These are phyloP conservation scores for Sporothrix globosa DNA, from an alignment of 2,329 filamentous ascomycete species.

Conservation along the genomic window DNA sequence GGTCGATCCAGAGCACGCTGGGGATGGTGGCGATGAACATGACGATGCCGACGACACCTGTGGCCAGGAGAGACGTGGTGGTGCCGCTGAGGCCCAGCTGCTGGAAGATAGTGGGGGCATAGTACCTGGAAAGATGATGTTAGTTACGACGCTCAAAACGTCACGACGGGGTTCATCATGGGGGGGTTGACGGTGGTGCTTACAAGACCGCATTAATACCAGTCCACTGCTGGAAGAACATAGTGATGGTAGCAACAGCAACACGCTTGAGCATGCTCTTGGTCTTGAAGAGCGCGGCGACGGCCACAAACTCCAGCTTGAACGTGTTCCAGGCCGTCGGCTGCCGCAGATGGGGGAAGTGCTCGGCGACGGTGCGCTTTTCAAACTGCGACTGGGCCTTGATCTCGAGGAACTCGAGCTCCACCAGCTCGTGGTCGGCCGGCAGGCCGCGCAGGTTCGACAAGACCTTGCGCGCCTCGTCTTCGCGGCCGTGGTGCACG, in stretches of 20 bases:
- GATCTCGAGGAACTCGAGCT: slow-evolving; percentile 81
- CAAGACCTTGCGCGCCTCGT: slow-evolving; percentile 66
- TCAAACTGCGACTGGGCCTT: slow-evolving; percentile 78
- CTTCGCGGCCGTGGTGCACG: slow-evolving; percentile 68
- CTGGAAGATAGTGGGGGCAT: slow-evolving; percentile 70
- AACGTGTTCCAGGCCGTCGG: slow-evolving; percentile 65
- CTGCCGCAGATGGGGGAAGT: slow-evolving; percentile 67
- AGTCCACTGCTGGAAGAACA: slow-evolving; percentile 62
- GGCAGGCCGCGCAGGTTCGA: slow-evolving; percentile 65
- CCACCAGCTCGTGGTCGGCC: slow-evolving; percentile 67
- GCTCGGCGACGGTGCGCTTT: slow-evolving; percentile 67
- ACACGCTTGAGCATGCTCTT: slow-evolving; percentile 69
- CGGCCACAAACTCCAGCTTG: slow-evolving; percentile 70
- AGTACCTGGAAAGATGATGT: slow-evolving; percentile 50
- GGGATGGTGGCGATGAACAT: slow-evolving; percentile 71
- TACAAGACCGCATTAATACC: slow-evolving; percentile 60
- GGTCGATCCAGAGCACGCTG: slow-evolving; percentile 67
- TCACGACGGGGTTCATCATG: too few relatives aligned
- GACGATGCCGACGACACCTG: slow-evolving; percentile 70
- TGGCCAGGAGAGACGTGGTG: slow-evolving; percentile 64
- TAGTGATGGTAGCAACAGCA: slow-evolving; percentile 63
- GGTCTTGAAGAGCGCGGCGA: slow-evolving; percentile 65
- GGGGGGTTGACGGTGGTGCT: too few relatives aligned
- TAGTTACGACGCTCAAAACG: neutral
- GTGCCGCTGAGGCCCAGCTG: slow-evolving; percentile 62